Percentiles rank a stretch among this genome's conserved stretches.
Evolutionary conservation across 225 moss, liverwort and hornwort genomes (phyloP).

Genomic region (Marchantia paleacea): DNA sequence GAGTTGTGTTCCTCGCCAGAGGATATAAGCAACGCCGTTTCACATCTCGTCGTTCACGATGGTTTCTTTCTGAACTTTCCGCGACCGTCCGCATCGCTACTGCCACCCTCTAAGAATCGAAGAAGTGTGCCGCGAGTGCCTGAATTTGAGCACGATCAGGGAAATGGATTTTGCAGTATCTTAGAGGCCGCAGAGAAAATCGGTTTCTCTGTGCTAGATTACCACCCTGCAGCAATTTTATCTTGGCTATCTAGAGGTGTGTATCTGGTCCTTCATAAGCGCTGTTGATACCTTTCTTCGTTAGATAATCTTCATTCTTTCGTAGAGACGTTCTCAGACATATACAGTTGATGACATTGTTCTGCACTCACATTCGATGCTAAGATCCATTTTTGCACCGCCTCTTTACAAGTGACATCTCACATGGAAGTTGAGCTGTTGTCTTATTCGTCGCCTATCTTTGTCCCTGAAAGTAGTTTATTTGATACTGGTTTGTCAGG

Average conservation of each 20-base stretch:
- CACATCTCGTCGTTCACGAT: slow-evolving; percentile 21
- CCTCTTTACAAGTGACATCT: not conserved
- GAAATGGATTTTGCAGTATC: slow-evolving; percentile 53
- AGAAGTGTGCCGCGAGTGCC: slow-evolving; percentile 10
- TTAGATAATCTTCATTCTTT: not conserved
- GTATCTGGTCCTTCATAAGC: slow-evolving; percentile 20
- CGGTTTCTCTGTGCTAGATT: slow-evolving; percentile 73
- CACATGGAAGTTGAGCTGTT: not conserved
- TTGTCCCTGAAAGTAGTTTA: slow-evolving; percentile 1
- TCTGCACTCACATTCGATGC: not conserved
- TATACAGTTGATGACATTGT: not conserved
- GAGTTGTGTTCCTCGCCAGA: slow-evolving; percentile 13
- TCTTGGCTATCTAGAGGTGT: slow-evolving; percentile 86
- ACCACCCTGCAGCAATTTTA: slow-evolving; percentile 70
- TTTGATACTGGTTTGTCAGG: slow-evolving; percentile 41
- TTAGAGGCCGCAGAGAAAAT: slow-evolving; percentile 69
- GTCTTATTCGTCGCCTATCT: not conserved
- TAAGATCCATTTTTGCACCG: not conserved
- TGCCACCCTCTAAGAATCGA: slow-evolving; percentile 5
- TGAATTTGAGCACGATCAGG: slow-evolving; percentile 24
- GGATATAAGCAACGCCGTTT: slow-evolving; percentile 20
- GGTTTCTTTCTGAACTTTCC: slow-evolving; percentile 26
- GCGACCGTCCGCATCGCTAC: slow-evolving; percentile 15
- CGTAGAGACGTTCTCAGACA: not conserved
- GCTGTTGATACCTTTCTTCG: not conserved